Evolutionary conservation across 768 basidiomycete genomes (phyloP).

Genomic region (Tulasnella sp.): DNA sequence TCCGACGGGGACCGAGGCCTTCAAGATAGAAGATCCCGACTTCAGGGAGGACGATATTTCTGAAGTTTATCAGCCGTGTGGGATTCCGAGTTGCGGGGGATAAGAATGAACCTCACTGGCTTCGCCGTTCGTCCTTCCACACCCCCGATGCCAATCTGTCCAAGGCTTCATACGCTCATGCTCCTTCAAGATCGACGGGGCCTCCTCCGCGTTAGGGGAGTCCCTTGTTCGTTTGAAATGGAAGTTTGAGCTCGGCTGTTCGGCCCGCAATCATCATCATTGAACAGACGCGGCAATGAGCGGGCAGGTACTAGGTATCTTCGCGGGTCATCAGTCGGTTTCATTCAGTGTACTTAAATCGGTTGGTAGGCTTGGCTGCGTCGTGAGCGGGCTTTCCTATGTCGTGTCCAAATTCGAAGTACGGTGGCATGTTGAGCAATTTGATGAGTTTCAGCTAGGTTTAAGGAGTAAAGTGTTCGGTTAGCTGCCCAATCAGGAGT

Average conservation of each 20-base stretch:
- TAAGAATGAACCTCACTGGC: background rate
- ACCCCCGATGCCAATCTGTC: conserved; percentile 6
- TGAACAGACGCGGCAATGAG: conserved; percentile 95
- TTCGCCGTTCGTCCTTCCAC: conserved; percentile 9
- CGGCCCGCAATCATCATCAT: conserved; percentile 96
- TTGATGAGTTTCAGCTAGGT: conserved; percentile 92
- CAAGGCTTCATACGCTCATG: conserved; percentile 38
- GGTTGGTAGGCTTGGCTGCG: conserved; percentile 82
- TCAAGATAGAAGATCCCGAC: conserved; percentile 1
- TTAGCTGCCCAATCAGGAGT: background rate
- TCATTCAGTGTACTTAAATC: conserved; percentile 97
- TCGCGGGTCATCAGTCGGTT: conserved; percentile 90
- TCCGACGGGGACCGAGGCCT: background rate
- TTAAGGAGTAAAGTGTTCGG: conserved; percentile 26
- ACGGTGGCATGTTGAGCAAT: conserved; percentile 73
- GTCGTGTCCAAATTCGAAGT: conserved; percentile 94
- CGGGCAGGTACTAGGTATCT: conserved; percentile 93
- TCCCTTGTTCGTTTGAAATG: conserved; percentile 93
- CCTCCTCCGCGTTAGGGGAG: conserved; percentile 90
- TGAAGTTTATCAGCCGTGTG: background rate
- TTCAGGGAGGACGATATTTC: background rate
- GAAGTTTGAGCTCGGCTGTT: conserved; percentile 77
- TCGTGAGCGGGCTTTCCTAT: conserved; percentile 86
- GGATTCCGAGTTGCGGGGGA: background rate
- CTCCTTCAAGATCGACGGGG: conserved; percentile 60